A percentile compares a stretch with the other conserved stretches of the same genome.
Conservation (phyloP, 1,284 basidiomycete species). For the Trichosporon ovoides region DNA sequence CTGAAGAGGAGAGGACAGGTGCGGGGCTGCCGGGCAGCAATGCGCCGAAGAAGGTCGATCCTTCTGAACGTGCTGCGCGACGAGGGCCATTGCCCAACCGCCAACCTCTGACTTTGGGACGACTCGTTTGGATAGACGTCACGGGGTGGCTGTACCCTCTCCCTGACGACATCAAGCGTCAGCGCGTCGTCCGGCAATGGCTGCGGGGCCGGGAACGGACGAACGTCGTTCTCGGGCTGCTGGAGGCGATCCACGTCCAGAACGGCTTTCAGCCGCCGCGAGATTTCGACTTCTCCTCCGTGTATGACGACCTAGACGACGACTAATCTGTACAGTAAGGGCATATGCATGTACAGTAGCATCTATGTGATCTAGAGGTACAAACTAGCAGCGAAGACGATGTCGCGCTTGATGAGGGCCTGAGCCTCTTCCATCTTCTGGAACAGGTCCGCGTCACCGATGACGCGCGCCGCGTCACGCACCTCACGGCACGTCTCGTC, state of each 20-base stretch:
- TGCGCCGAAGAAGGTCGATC: too few relatives aligned
- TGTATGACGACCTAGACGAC: neutral
- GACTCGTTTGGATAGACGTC: neutral
- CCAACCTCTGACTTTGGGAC: neutral
- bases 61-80: too few relatives aligned
- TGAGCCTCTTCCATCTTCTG: slow-evolving; percentile 97
- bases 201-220: neutral
- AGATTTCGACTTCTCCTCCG: neutral
- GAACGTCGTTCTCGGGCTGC: neutral
- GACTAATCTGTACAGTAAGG: too few relatives aligned
- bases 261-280: neutral
- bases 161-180: neutral
- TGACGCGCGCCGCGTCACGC: slow-evolving; percentile 91
- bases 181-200: neutral
- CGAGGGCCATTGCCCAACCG: neutral
- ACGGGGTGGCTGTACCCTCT: neutral
- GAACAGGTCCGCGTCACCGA: slow-evolving; percentile 91
- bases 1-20: too few relatives aligned
- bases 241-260: neutral
- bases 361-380: slow-evolving; percentile 58
- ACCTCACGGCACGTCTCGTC: slow-evolving; percentile 98
- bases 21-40: too few relatives aligned
- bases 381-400: slow-evolving; percentile 78
- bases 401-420: slow-evolving; percentile 86
- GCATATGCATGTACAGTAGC: slow-evolving; percentile 3